A percentile compares a stretch with the other conserved stretches of the same genome.
These are phyloP conservation scores for Blepharisma japonicum DNA, from an alignment of 73 alveolate genomes.

Conservation along the genomic window DNA sequence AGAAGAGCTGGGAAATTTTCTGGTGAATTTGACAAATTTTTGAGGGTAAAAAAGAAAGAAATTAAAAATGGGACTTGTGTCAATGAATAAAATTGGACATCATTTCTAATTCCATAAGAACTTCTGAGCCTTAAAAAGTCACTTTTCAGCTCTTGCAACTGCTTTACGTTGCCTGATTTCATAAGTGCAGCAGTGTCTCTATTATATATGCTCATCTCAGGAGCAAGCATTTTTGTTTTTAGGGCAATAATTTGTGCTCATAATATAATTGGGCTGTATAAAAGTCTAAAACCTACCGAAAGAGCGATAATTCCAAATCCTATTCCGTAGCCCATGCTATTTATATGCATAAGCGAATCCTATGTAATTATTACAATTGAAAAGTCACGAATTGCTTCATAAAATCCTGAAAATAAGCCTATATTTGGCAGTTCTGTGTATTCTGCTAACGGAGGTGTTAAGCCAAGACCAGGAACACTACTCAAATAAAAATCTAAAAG, in stretches of 20 bases:
- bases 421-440: not conserved
- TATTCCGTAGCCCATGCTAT: slow-evolving; percentile 66
- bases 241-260: slow-evolving; percentile 61
- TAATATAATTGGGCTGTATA: slow-evolving; percentile 67
- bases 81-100: slow-evolving; percentile 54
- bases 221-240: slow-evolving; percentile 70
- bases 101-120: slow-evolving; percentile 65
- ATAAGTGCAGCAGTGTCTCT: slow-evolving; percentile 44
- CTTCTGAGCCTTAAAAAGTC: slow-evolving; percentile 52
- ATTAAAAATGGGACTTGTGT: slow-evolving; percentile 72
- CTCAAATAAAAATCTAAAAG: no score
- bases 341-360: slow-evolving; percentile 26
- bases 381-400: slow-evolving; percentile 20
- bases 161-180: slow-evolving; percentile 66
- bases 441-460: not conserved
- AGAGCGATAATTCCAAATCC: slow-evolving; percentile 63
- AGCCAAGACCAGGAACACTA: no score
- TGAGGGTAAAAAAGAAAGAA: slow-evolving; percentile 68
- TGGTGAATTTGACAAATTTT: slow-evolving; percentile 54
- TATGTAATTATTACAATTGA: slow-evolving; percentile 10
- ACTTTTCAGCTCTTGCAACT: slow-evolving; percentile 52
- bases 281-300: slow-evolving; percentile 53
- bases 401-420: slow-evolving; percentile 3
- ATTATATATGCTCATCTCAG: slow-evolving; percentile 63
- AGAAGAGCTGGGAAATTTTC: slow-evolving; percentile 60